Evolutionary conservation across 129 eudicot genomes (phyloP).

Genomic region (Ambrosia artemisiifolia): DNA sequence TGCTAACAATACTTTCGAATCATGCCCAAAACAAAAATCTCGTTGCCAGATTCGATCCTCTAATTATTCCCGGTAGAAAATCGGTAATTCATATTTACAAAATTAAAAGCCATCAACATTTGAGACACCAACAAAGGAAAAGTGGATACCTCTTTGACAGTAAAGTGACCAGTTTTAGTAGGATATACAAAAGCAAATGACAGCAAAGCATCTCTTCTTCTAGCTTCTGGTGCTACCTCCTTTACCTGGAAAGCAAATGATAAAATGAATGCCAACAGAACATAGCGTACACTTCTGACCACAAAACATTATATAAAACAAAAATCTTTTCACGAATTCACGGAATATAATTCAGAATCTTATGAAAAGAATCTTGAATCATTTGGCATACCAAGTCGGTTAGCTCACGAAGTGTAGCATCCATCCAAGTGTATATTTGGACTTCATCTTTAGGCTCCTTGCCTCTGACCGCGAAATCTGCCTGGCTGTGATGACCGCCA

Average conservation of each 20-base stretch:
- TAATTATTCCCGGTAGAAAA: not conserved
- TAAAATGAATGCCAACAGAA: not conserved
- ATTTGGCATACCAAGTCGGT: conserved; percentile 75
- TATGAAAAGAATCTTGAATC: not conserved
- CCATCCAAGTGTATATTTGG: conserved; percentile 97
- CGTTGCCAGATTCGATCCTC: not conserved
- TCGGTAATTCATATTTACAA: not conserved
- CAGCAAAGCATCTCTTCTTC: conserved; percentile 72
- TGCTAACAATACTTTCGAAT: not conserved
- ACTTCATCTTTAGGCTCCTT: conserved; percentile 95
- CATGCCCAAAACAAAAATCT: not conserved
- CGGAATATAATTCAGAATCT: not conserved
- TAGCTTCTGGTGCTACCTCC: conserved; percentile 94
- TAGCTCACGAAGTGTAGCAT: conserved; percentile 92
- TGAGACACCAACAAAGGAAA: not conserved
- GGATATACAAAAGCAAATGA: conserved; percentile 94
- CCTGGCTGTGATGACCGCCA: conserved; percentile 76
- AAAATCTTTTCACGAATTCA: not conserved
- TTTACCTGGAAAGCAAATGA: conserved; percentile 53
- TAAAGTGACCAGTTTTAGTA: conserved; percentile 62
- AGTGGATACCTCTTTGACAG: conserved; percentile 63
- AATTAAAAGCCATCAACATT: not conserved
- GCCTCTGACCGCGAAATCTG: conserved; percentile 81
- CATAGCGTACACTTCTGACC: not conserved
- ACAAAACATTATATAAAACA: not conserved